These are phyloP conservation scores for Colletotrichum ledebouriae DNA, from an alignment of 2,329 filamentous ascomycete species.

Conservation along the genomic window DNA sequence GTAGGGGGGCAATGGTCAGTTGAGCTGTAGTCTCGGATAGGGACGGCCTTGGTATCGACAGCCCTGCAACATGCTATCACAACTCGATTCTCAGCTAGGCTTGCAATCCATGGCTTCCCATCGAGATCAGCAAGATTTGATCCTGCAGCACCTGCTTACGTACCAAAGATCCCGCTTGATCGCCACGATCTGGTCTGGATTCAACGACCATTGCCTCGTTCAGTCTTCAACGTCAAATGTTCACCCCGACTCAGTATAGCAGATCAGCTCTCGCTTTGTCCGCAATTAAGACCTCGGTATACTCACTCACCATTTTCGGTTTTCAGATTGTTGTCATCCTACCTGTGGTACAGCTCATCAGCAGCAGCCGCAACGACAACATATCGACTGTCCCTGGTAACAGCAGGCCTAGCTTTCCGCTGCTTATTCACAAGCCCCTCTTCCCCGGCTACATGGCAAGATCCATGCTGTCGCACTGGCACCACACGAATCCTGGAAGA, in stretches of 20 bases:
- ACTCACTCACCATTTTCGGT: no score
- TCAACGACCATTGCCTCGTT: neutral
- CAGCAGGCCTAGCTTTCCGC: neutral
- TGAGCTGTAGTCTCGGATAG: no score
- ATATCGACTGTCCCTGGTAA: neutral
- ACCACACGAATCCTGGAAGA: neutral
- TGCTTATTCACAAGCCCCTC: slow-evolving; percentile 15
- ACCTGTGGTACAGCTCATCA: no score
- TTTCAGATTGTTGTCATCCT: no score
- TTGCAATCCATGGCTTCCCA: slow-evolving; percentile 4
- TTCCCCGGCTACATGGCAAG: neutral
- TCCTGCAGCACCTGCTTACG: slow-evolving; percentile 5
- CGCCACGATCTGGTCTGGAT: slow-evolving; percentile 6
- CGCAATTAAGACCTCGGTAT: no score
- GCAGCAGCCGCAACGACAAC: neutral
- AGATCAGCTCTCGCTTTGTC: no score
- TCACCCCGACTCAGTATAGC: no score
- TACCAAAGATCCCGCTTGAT: slow-evolving; percentile 11
- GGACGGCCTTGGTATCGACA: neutral
- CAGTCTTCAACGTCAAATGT: neutral
- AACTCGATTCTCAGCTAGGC: neutral
- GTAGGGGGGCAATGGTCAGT: no score
- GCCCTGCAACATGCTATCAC: slow-evolving; percentile 3
- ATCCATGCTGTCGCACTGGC: slow-evolving; percentile 2
- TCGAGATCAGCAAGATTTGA: slow-evolving; percentile 21